phyloP scores from a whole-genome alignment of 2,329 filamentous ascomycete species.

The Botrytis sinoallii region DNA sequence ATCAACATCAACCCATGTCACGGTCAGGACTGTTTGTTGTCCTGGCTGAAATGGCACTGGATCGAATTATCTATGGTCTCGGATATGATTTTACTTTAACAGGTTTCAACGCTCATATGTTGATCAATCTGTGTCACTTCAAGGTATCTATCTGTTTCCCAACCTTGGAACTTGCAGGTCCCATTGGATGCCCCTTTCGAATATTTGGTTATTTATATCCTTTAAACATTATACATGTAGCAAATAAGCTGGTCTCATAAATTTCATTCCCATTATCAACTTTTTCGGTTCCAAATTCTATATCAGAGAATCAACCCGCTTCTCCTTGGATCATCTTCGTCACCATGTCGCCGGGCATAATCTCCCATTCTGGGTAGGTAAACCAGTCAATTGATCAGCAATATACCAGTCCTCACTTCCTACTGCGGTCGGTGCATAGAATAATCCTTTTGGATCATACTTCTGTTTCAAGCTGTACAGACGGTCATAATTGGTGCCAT shows the following conservation, averaged over 20 bases:
- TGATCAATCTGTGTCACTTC: not conserved
- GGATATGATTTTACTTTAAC: not conserved
- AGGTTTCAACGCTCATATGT: not conserved
- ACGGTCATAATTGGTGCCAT: conserved; percentile 36
- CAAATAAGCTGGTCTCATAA: not conserved
- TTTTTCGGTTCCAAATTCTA: not conserved
- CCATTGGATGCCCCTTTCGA: not conserved
- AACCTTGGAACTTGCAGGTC: not conserved
- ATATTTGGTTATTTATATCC: not conserved
- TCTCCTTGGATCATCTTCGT: not conserved
- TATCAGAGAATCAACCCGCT: not conserved
- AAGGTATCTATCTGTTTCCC: not conserved
- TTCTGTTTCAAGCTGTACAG: conserved; percentile 25
- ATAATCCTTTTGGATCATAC: conserved; percentile 24
- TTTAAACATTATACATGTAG: not conserved
- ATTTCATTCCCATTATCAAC: not conserved
- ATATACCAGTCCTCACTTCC: conserved; percentile 21
- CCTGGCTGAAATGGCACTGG: not conserved
- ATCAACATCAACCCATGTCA: not conserved
- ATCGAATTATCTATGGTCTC: not conserved
- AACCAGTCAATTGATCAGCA: not conserved
- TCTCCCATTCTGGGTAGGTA: conserved; percentile 1
- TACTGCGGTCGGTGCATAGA: conserved; percentile 26
- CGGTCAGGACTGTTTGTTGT: not conserved
- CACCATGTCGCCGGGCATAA: not conserved